Base-by-base conservation (phyloP, 768 basidiomycete genomes). In the Pisolithus microcarpus region DNA sequence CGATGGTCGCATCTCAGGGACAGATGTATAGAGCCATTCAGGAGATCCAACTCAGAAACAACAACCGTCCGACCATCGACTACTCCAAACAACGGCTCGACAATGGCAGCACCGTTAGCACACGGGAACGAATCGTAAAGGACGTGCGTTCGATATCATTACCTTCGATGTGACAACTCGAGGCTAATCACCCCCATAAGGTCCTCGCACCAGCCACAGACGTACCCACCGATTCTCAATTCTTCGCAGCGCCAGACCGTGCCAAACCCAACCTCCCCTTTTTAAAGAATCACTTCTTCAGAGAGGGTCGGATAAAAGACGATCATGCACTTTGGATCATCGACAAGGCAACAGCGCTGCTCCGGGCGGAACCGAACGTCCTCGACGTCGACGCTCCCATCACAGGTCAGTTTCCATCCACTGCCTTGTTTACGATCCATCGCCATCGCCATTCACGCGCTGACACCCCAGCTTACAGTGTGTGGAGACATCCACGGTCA, bases 221-320 rank as follows among this genome's bases (percentile, higher is more conserved):
- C 54, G 75, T 75, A 45, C 90, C 88, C 0, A 81, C 81, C 4
- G 84, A 90, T 54, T 79, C 76, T 15, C 80, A 91, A 55, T 83
- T 92, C 70, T 91, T 83, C 72, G 83, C 86, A 45, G 71, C 73
- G 26, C 67, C 73, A 42, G 84, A 84, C 59, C 74, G 73, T 18
- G 70, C 70, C n/a, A 84, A 84, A 57, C 84, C 84, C 23, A 80
- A 85, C 61, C 78, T 85, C 50, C 82, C 80, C 4, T 85, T 83
- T 65, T 72, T 87, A 52, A 86, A 85, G 70, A 85, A 85, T 60
- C 84, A 87, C 66, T 85, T 86, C 67, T 83, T 85, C 64, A 72
- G 84, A 40, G 84, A 85, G 61, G 84, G 84, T 0, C 68, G 84
- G 31, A 56, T 85, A 46, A 79, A 74, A 1, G 84, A 85, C 57